Evolutionary conservation across 1,284 basidiomycete genomes (phyloP).

Genomic region (Pseudozyma sp.): DNA sequence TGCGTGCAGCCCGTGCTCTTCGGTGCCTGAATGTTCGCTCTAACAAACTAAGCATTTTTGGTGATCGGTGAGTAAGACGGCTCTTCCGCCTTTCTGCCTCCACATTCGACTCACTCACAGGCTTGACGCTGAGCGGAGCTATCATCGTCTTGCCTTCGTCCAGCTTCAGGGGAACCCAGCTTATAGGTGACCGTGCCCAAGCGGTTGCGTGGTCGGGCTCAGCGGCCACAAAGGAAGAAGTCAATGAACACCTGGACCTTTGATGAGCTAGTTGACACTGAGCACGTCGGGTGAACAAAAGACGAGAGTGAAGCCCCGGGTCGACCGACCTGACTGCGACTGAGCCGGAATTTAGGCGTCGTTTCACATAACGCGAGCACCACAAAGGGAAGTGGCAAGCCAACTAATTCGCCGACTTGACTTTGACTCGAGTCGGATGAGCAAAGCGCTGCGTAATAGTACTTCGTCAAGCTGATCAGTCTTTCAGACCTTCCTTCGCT

Average conservation of each 20-base stretch:
- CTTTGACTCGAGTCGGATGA: slow-evolving; percentile 15
- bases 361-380: slow-evolving; percentile 2
- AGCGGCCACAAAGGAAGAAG: too few relatives aligned
- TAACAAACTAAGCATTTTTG: neutral
- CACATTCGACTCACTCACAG: neutral
- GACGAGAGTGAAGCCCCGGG: too few relatives aligned
- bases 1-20: neutral
- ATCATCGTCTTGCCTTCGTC: too few relatives aligned
- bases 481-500: neutral
- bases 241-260: too few relatives aligned
- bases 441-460: slow-evolving; percentile 24
- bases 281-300: neutral
- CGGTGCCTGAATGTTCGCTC: neutral
- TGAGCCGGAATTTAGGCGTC: neutral
- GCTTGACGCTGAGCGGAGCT: too few relatives aligned
- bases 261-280: neutral
- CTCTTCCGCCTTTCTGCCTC: neutral
- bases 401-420: slow-evolving; percentile 12
- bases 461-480: slow-evolving; percentile 4
- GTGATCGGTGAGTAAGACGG: neutral
- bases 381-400: neutral
- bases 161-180: too few relatives aligned
- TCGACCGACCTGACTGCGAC: neutral
- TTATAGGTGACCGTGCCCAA: too few relatives aligned
- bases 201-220: too few relatives aligned